These are phyloP conservation scores for Dorcoceras hygrometricum DNA, from an alignment of 257 asterid species.

Conservation along the genomic window DNA sequence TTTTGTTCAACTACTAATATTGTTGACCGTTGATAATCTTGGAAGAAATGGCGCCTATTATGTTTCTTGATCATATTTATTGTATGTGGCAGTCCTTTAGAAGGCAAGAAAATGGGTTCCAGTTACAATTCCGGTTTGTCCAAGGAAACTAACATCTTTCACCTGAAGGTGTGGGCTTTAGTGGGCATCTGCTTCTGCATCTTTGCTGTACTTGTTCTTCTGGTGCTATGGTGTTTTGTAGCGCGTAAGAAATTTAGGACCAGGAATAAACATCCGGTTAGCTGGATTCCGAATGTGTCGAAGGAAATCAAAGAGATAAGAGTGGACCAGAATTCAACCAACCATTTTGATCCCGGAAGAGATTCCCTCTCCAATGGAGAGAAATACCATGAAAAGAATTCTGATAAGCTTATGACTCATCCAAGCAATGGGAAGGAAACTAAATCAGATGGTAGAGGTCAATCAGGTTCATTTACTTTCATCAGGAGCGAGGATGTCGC, in stretches of 20 bases:
- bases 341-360: constrained; percentile 20
- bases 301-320: constrained; percentile 59
- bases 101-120: constrained; percentile 45
- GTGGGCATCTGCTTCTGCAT: constrained; percentile 54
- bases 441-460: constrained; percentile 29
- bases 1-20: not conserved
- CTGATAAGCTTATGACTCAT: constrained; percentile 38
- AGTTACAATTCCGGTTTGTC: constrained; percentile 48
- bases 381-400: constrained; percentile 40
- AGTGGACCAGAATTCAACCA: constrained; percentile 48
- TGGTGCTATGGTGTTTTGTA: constrained; percentile 48
- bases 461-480: constrained; percentile 36
- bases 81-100: constrained; percentile 33
- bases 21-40: not conserved
- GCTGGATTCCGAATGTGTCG: constrained; percentile 39
- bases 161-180: constrained; percentile 73
- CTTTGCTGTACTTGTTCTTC: constrained; percentile 41
- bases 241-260: constrained; percentile 41
- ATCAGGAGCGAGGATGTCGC: constrained; percentile 30
- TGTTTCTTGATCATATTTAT: not conserved
- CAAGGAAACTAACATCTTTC: constrained; percentile 58
- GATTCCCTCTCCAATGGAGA: constrained; percentile 31
- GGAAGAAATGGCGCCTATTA: not conserved
- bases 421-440: constrained; percentile 36
- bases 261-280: constrained; percentile 34